Base-by-base conservation (phyloP, 1,284 basidiomycete species). In the Violaceomyces palustris region DNA sequence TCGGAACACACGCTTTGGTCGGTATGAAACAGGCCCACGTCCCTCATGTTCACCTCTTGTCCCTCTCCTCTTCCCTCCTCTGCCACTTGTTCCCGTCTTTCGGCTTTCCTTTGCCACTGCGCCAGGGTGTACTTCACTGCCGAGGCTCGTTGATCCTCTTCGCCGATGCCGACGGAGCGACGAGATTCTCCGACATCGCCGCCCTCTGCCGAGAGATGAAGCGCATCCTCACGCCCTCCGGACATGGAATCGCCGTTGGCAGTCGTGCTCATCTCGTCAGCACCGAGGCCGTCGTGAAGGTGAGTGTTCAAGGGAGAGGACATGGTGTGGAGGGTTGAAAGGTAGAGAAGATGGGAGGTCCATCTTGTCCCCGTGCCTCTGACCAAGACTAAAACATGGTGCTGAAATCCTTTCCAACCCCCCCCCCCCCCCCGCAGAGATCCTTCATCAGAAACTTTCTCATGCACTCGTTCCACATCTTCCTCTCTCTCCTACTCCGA, bases 151-250 rank as follows among this genome's bases (percentile, higher is more conserved):
- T 86, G n/a, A 77, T 94, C 36, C 76, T 94, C 35, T 91, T 94
- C 81, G 90, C 85, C 26, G 91, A 96, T 68, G 91, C 91, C 6
- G 91, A 96, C 63, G 91, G 87, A 2, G 91, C 91, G 18, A 90
- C 87, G 50, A 79, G 82, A 28, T 92, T 96, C 59, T 78, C 82
- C 34, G 91, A 93, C 64, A 71, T 94, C 11, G 83, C 86, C 54
- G 64, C 77, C 22, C 75, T 96, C 12, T 87, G 87, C 80, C 74
- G 75, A 1, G 80, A 80, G 17, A 84, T 93, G 80, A 34, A 38
- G 6, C 38, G 35, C 3, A 46, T 68, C 2, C 30, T 56, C 3
- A 69, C 61, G 27, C 28, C 39, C 0, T 29, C 32, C 8, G 83
- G 80, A 1, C 81, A 89, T 19, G 88, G 83, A 0, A 62, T 79